Evolutionary conservation across 306 rosid species (phyloP), one percentile per base, ranked within the genome.

Genomic region (Mimosa bimucronata): DNA sequence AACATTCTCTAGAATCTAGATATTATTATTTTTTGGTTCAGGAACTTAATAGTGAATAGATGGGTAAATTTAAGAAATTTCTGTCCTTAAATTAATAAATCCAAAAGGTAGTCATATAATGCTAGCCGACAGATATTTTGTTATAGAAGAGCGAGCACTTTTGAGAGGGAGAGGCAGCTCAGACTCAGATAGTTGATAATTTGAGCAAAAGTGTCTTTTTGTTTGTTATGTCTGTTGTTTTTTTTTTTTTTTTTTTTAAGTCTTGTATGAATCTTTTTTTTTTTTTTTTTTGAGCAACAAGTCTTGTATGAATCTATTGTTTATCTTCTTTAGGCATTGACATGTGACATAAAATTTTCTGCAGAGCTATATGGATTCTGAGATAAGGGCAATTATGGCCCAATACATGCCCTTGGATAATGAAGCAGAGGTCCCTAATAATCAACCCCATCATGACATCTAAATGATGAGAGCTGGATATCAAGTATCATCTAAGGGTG

Each of bases 361-460:
- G 92, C 97, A 94, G 98, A 87, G 91, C 77, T 91, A 91, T 77
- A 94, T 91, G 97, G 97, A 94, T 86, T 87, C 93, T 13, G 97
- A 94, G 90, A 94, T 92, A 62, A 85, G 97, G 78, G 98, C 97
- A 45, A 92, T 94, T 66, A 92, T 94, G 98, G 97, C 98, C 5
- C 98, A 94, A 87, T 94, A 94, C 90, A 94, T 94, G 98, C 98
- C 98, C 2, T 88, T 92, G 97, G 98, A 92, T 80, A 91, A 85
- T 80, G 91, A 92, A 88, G 94, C 91, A 67, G 92, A 86, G 79
- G 52, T 57, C 75, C 65, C 89, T 7, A 78, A 41, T 77, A 78
- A 45, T 79, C 94, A 87, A 25, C 85, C 42, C 64, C 75, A 81
- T 28, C 86, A 77, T 9, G 90, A 68, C 65, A 88, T 88, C 70